Conservation (phyloP, 202 grass and related monocot species). For the Panicum hallii region DNA sequence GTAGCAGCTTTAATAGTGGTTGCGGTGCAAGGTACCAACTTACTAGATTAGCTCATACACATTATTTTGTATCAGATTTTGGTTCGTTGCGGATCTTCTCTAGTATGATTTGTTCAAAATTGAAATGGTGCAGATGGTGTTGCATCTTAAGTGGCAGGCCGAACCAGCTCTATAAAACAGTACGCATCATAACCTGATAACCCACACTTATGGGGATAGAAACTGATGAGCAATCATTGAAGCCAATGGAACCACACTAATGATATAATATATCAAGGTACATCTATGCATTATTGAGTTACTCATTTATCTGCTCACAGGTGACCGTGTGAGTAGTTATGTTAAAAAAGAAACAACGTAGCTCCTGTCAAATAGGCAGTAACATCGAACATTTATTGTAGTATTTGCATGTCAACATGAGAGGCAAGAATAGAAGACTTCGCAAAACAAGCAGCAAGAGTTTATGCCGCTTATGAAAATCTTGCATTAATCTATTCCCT, state of each 20-base stretch:
- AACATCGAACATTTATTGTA: conserved; percentile 6
- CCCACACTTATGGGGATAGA: background rate
- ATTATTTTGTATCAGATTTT: background rate
- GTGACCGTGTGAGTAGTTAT: background rate
- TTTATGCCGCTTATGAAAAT: background rate
- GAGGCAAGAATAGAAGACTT: conserved; percentile 4
- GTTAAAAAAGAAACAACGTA: background rate
- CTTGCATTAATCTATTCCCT: background rate
- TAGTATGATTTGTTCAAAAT: background rate
- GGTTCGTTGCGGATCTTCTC: background rate
- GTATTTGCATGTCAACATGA: background rate
- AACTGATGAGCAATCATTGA: too few relatives aligned
- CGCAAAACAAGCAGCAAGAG: background rate
- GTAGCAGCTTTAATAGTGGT: background rate
- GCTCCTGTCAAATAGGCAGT: background rate
- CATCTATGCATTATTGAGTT: background rate
- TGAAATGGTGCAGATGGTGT: background rate
- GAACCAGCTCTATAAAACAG: background rate
- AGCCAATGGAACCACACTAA: background rate
- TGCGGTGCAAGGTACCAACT: background rate
- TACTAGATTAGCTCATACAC: background rate
- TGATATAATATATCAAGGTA: conserved; percentile 17
- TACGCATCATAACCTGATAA: background rate
- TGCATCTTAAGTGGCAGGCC: background rate
- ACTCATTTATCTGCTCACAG: background rate